A percentile compares a stretch with the other conserved stretches of the same genome.
Evolutionary conservation across 148 eudicot genomes (phyloP).

Genomic region (Rhododendron ovatum): DNA sequence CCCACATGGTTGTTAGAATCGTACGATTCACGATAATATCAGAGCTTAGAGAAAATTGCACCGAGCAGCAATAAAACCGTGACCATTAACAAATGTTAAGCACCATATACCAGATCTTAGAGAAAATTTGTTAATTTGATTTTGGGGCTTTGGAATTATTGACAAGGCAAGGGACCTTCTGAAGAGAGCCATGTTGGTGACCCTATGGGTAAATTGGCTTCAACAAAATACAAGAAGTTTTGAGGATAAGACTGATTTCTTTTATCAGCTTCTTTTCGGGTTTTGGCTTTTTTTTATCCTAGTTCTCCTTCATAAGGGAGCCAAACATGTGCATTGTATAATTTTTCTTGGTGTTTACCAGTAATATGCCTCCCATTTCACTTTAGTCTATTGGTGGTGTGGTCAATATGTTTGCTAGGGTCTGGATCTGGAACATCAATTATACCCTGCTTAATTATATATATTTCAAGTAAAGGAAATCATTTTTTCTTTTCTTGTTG

Average conservation of each 20-base stretch:
- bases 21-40: too few species aligned
- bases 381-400: neutral
- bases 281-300: neutral
- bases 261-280: neutral
- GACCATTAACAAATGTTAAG: too few species aligned
- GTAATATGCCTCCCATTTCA: neutral
- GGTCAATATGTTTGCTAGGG: neutral
- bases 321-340: neutral
- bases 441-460: neutral
- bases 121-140: neutral
- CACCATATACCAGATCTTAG: neutral
- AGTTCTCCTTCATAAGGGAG: neutral
- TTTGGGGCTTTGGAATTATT: neutral
- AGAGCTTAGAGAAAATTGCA: too few species aligned
- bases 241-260: neutral
- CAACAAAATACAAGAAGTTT: neutral
- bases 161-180: neutral
- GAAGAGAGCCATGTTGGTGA: neutral
- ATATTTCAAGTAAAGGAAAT: neutral
- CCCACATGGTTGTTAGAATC: too few species aligned
- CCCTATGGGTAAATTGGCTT: neutral
- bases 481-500: neutral
- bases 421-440: neutral
- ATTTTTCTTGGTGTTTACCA: neutral
- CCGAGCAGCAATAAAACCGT: too few species aligned